Base-by-base conservation (phyloP, 225 moss, liverwort and hornwort species). In the Pseudoscleropodium purum region DNA sequence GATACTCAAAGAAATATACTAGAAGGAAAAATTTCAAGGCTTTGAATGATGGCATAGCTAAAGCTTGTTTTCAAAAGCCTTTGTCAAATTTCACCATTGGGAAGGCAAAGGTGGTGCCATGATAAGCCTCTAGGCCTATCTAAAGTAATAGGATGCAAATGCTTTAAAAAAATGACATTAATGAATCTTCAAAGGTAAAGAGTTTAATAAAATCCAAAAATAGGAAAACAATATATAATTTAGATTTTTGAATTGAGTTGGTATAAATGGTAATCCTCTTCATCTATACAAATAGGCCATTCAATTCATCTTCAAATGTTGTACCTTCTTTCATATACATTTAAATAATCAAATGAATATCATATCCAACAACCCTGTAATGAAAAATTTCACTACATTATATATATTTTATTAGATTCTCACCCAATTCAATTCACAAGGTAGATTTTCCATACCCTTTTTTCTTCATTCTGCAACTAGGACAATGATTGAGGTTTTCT, bases 91-190 rank as follows among this genome's bases (percentile, higher is more conserved):
- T 47, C 1, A 30, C 47, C 10, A 45, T 75, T 47, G 4, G 6
- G 1, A 29, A 29, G 10, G 4, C 1, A 3, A 74, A 10, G 3
- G 30, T 45, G 1, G 3, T 2, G 29, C 17, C 10, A 29, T 29
- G 1, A 17, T 74, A 45, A 45, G 30, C 10, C 4, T 41, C 0
- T 1, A 0, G 1, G 3, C 1, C 3, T 39, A 8, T 0, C 4
- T 21, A 24, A 70, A 2, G 6, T 5, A 70, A 1, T 39, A 72
- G 15, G 27, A 1, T 74, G 3, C 1, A 3, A 29, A 45, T 74
- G 5, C 1, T 73, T 10, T 29, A 16, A 74, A 3, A 17, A 30
- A 75, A 47, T 75, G 47, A 47, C 10, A 47, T 30, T 75, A 29
- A 11, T 75, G 18, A 30, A 1, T 6, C 18, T 47, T 30, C 2